A percentile compares a stretch with the other conserved stretches of the same genome.
Evolutionary conservation across 352 stramenopile genomes (phyloP).

Genomic region (Elongisporangium prolatum): DNA sequence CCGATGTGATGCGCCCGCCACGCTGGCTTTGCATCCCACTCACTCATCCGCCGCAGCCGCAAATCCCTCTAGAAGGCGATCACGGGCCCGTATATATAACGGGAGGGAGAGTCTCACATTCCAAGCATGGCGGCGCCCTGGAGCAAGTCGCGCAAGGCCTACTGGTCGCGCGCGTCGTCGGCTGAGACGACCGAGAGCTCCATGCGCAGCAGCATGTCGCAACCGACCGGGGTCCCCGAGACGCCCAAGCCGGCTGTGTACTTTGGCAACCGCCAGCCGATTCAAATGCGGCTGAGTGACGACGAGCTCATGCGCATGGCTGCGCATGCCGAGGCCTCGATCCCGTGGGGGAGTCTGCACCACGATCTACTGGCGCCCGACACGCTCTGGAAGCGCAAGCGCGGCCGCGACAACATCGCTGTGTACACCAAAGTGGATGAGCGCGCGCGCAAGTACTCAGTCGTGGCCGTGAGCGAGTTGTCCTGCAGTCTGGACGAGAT

Average conservation of each 20-base stretch:
- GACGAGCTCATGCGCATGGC: not conserved
- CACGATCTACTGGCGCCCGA: not conserved
- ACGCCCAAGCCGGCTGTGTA: not conserved
- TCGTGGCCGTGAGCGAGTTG: not conserved
- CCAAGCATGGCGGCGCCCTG: not conserved
- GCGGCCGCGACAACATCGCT: not conserved
- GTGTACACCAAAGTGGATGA: not conserved
- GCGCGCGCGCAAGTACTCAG: not conserved
- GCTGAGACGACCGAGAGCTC: not conserved
- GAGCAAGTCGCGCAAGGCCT: not conserved
- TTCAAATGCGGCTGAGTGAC: constrained; percentile 16
- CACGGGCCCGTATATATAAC: not conserved
- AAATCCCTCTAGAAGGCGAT: not conserved
- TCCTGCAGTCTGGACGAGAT: constrained; percentile 1
- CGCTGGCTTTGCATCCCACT: not conserved
- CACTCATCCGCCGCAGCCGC: too few relatives aligned
- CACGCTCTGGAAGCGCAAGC: not conserved
- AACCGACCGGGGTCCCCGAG: not conserved
- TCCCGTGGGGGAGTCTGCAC: not conserved
- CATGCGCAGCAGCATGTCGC: not conserved
- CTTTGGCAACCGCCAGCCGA: not conserved
- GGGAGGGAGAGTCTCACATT: not conserved
- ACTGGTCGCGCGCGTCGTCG: not conserved
- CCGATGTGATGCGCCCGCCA: too few relatives aligned
- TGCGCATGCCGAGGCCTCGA: not conserved